phyloP scores from a whole-genome alignment of 371 early-diverging fungal genomes.

The Rhizopus microsporus region DNA sequence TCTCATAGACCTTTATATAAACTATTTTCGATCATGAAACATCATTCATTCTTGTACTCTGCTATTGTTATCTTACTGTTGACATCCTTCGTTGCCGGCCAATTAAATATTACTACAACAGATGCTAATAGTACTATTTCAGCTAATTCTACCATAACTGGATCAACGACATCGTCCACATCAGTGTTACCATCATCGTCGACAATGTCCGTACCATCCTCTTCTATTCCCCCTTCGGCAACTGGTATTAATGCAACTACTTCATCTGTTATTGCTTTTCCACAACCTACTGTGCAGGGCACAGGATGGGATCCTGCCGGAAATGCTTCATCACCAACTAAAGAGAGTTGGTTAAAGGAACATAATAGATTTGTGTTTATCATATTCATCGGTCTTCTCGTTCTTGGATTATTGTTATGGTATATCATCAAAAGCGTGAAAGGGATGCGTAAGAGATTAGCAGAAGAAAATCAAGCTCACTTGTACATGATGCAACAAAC shows the following conservation, averaged over 20 bases:
- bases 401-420: constrained; percentile 23
- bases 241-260: background rate
- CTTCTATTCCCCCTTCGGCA: background rate
- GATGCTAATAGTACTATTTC: no score
- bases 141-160: no score
- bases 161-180: background rate
- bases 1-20: no score
- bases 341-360: constrained; percentile 31
- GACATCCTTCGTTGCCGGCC: no score
- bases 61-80: no score
- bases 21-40: no score
- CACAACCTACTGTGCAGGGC: constrained; percentile 25
- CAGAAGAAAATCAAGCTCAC: constrained; percentile 26
- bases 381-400: constrained; percentile 21
- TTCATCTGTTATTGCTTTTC: constrained; percentile 1
- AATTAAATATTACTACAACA: no score
- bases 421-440: constrained; percentile 29
- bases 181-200: constrained; percentile 1
- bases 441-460: constrained; percentile 35
- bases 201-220: background rate
- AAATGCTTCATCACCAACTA: constrained; percentile 7
- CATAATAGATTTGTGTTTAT: constrained; percentile 37
- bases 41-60: no score
- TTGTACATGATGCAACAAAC: constrained; percentile 31
- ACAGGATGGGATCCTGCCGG: constrained; percentile 24